Evolutionary conservation across 768 basidiomycete genomes (phyloP), one percentile per base, ranked within the genome.

Genomic region (Cubamyces sp.): DNA sequence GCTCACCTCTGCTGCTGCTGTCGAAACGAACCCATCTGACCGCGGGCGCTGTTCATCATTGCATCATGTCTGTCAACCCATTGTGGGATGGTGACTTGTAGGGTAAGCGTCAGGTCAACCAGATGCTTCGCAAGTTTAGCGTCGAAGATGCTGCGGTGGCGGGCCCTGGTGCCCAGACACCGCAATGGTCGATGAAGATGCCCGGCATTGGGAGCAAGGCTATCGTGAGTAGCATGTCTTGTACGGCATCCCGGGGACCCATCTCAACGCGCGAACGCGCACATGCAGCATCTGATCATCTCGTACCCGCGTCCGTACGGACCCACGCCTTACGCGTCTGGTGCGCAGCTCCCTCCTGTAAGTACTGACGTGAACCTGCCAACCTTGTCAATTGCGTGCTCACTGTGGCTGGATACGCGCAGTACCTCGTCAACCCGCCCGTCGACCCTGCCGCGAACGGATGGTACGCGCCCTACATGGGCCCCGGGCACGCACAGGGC

Each of bases 281-380:
- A 30, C 43, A 47, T 41, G 9, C 54, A 84, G 82, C 69, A 74
- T 28, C 66, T 84, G 26, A 69, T 54, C 19, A 71, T 83, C 47
- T 76, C 73, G 4, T 70, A 80, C 18, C 81, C 83, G 11, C 55
- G 72, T 15, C 50, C 62, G 16, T 65, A 66, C 30, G 68, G 65
- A 15, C 66, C 74, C 4, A 70, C 79, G 34, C 60, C 67, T 18
- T 84, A 82, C 67, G 76, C 80, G 61, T 76, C 76, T 3, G 75
- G 78, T 37, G 76, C 77, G 6, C 73, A 69, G 64, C 73, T 81
- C 19, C 83, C 84, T 9, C 74, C 81, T 7, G 79, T 81, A 64
- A 68, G 77, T n/a, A 41, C 41, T 42, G 26, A 18, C 15, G 3
- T 30, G 34, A 34, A 5, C 34, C 4, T 34, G 34, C 11, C 34